Conservation (phyloP, 2,329 filamentous ascomycete genomes). For the Tolypocladium ovalisporum region DNA sequence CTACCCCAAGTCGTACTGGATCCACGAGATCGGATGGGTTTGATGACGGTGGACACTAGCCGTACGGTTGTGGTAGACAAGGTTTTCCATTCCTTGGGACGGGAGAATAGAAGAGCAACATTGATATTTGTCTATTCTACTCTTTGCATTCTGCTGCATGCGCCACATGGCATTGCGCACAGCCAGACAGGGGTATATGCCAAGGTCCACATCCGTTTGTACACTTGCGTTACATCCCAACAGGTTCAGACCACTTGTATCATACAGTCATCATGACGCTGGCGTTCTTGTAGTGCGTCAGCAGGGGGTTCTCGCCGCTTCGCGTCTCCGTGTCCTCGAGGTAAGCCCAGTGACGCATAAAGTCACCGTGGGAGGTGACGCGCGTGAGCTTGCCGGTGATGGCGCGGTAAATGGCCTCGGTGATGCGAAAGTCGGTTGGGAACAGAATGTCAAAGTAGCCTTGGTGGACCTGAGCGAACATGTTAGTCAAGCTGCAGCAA, state of each 20-base stretch:
- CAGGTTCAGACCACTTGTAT: not conserved
- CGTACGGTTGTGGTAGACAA: not conserved
- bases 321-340: slow-evolving; percentile 80
- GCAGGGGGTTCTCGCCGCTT: slow-evolving; percentile 85
- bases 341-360: slow-evolving; percentile 81
- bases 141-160: not conserved
- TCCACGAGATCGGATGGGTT: not conserved
- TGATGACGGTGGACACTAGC: not conserved
- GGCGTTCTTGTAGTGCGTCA: slow-evolving; percentile 93
- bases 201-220: not conserved
- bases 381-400: slow-evolving; percentile 86
- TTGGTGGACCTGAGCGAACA: slow-evolving; percentile 65
- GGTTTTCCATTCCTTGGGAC: not conserved
- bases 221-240: not conserved
- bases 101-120: not conserved
- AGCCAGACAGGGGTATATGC: not conserved
- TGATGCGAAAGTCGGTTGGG: slow-evolving; percentile 84
- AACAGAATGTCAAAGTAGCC: slow-evolving; percentile 99
- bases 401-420: slow-evolving; percentile 85
- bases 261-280: slow-evolving; percentile 83
- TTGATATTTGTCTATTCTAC: not conserved
- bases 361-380: slow-evolving; percentile 79
- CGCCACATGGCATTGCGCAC: not conserved
- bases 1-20: not conserved
- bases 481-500: not conserved